phyloP scores from a whole-genome alignment of 73 alveolate species.

The Tetrahymena elliotti region DNA sequence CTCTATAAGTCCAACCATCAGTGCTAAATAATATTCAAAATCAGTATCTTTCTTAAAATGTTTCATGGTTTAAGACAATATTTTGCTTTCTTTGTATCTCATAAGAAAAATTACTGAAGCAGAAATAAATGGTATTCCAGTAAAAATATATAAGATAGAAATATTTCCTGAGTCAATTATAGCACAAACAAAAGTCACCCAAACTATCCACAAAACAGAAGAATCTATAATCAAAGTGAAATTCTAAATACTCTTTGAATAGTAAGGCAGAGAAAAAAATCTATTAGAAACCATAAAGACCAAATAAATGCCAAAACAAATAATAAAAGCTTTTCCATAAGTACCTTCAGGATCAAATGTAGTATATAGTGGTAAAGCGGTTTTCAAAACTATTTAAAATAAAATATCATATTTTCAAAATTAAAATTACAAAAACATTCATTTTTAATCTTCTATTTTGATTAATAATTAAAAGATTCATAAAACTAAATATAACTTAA shows the following conservation, averaged over 20 bases:
- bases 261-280: slow-evolving; percentile 28
- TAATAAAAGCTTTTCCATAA: slow-evolving; percentile 4
- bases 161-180: slow-evolving; percentile 5
- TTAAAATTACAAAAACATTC: too few relatives aligned
- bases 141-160: slow-evolving; percentile 15
- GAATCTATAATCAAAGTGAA: slow-evolving; percentile 13
- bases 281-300: slow-evolving; percentile 6
- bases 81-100: slow-evolving; percentile 1
- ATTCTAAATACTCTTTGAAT: slow-evolving; percentile 4
- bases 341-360: slow-evolving; percentile 26
- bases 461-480: too few relatives aligned
- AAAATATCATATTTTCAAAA: not conserved
- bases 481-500: too few relatives aligned
- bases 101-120: not conserved
- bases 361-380: slow-evolving; percentile 15
- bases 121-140: slow-evolving; percentile 32
- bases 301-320: slow-evolving; percentile 3
- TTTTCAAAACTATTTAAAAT: not conserved
- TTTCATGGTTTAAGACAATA: slow-evolving; percentile 5
- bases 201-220: slow-evolving; percentile 21
- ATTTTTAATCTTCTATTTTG: too few relatives aligned
- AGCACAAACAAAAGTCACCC: slow-evolving; percentile 27
- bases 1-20: slow-evolving; percentile 17
- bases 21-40: slow-evolving; percentile 15
- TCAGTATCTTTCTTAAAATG: slow-evolving; percentile 33